Conservation (phyloP, 2,329 filamentous ascomycete species). For the Hymenoscyphus scutula region DNA sequence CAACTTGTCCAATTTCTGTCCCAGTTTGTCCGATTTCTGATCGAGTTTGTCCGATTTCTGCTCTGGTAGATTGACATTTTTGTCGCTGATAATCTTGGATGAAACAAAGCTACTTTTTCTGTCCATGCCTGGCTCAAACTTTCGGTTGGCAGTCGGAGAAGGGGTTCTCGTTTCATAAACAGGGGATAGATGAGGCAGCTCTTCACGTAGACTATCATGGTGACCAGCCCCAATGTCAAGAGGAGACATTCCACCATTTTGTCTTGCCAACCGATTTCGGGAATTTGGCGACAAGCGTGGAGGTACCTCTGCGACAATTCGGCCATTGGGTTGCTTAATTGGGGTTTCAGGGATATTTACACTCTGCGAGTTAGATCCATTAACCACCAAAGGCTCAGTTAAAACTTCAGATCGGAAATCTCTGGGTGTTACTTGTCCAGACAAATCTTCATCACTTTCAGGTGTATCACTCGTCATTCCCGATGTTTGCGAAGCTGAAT, state of each 20-base stretch:
- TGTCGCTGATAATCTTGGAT: constrained; percentile 20
- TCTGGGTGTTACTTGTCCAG: constrained; percentile 31
- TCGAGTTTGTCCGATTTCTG: constrained; percentile 7
- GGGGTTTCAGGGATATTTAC: constrained; percentile 9
- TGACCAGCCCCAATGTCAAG: constrained; percentile 33
- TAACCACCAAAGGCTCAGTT: constrained; percentile 29
- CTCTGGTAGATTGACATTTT: constrained; percentile 14
- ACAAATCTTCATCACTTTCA: constrained; percentile 23
- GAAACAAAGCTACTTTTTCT: constrained; percentile 18
- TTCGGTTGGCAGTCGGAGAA: constrained; percentile 61
- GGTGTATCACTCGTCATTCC: constrained; percentile 27
- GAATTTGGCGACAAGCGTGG: constrained; percentile 31
- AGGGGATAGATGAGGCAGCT: constrained; percentile 57
- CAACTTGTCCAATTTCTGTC: constrained; percentile 9
- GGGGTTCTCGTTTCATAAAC: constrained; percentile 72
- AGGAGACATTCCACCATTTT: constrained; percentile 34
- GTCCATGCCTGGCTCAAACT: constrained; percentile 43
- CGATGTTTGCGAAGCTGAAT: constrained; percentile 32
- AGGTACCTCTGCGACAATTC: constrained; percentile 19
- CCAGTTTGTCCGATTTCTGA: neutral
- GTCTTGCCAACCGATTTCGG: constrained; percentile 27
- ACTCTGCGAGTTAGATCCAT: constrained; percentile 24
- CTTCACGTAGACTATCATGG: constrained; percentile 30
- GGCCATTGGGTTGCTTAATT: constrained; percentile 21
- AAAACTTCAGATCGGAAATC: constrained; percentile 21